Base-by-base conservation (phyloP, 2,329 filamentous ascomycete species). In the Hypomyces perniciosus region DNA sequence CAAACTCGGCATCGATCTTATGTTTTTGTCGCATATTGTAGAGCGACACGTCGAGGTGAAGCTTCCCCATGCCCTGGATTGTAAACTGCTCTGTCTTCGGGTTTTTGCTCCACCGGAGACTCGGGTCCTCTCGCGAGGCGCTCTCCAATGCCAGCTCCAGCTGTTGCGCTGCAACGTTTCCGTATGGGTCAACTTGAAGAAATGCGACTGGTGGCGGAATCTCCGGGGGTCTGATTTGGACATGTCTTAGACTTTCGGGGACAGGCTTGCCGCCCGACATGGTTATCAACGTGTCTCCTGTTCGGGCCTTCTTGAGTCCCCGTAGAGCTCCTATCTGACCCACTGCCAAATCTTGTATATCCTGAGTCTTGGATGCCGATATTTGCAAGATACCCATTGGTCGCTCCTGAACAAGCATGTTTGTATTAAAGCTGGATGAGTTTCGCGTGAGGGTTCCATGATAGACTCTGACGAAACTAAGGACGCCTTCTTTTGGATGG, bases 191-290 rank as follows among this genome's bases (percentile, higher is more conserved):
- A 29, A 97, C 84, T 54, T 91, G 89, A n/a, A 95, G 85, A 67
- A 97, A 99, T 63, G 96, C 96, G 0, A 99, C 93, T 0, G 93
- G 90, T 0, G 93, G 90, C 1, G 93, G 92, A 1, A 96, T 88
- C 53, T 88, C 81, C 29, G 95, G 93, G 0, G 93, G 90, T 12
- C 90, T 83, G 34, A 99, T 80, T 62, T 96, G 90, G 12, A 97
- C 72, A 12, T 79, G 84, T 45, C 85, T 83, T 44, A 96, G 72
- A 1, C 82, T 78, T 12, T 83, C 78, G 13, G 86, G 82, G 1
- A 89, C 84, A 0, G 80, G 78, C 6, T 79, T 79, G 63, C 71
- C 70, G 7, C 68, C 81, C 27, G 80, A 75, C 59, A 89, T 90
- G 2, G 86, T 83, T 33, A 97, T 80, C 12, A 99, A 71, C 0